phyloP scores from a whole-genome alignment of 345 rosid species.

The Eucalyptus victrix region DNA sequence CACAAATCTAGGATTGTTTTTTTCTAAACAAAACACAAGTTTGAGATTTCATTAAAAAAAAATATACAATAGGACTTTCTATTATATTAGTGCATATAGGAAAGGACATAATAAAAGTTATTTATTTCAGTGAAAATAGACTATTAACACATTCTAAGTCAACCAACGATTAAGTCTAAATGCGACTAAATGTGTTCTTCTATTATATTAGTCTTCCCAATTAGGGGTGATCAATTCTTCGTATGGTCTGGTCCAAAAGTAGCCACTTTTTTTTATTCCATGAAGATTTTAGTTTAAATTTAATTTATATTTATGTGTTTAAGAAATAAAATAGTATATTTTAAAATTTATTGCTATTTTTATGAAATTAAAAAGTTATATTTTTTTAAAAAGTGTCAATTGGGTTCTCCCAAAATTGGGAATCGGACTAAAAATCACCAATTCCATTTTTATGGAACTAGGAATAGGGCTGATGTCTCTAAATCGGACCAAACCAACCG shows the following conservation, averaged over 20 bases:
- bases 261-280: too few species aligned
- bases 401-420: accelerated
- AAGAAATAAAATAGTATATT: too few species aligned
- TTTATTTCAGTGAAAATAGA: background rate
- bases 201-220: background rate
- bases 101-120: background rate
- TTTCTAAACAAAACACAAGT: background rate
- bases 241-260: accelerated
- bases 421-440: accelerated
- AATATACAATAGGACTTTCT: background rate
- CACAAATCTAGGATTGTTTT: background rate
- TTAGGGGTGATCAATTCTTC: accelerated
- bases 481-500: accelerated
- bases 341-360: accelerated
- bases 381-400: too few species aligned
- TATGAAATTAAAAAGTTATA: accelerated
- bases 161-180: background rate
- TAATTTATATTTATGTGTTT: too few species aligned
- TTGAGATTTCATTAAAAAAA: background rate
- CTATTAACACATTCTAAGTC: background rate
- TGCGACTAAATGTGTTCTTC: background rate
- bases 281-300: too few species aligned
- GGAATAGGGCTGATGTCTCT: accelerated
- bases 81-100: background rate
- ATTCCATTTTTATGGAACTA: too few species aligned